Base-by-base conservation (phyloP, 2,329 filamentous ascomycete species). In the Volutella citrinella region DNA sequence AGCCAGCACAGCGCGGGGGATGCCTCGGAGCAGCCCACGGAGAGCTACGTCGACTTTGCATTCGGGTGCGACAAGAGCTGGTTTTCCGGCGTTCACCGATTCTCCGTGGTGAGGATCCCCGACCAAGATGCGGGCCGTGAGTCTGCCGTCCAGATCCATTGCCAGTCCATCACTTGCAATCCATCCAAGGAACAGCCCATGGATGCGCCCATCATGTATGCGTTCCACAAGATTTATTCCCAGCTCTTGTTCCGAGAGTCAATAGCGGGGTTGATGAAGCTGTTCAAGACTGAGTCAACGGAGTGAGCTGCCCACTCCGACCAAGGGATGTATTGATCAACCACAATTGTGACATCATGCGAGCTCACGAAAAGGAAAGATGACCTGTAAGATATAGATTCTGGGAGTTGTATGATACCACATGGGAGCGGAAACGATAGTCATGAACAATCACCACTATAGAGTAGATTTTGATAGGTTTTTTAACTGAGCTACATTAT, bases 81-180 rank as follows among this genome's bases (percentile, higher is more conserved):
- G 0, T 61, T 61, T n/a, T 44, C 48, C 0, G 57, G 58, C 0
- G 51, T 49, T 4, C 58, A 61, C 29, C 45, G 55, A 3, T 55
- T 61, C 16, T 48, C 45, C 7, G 34, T 61, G 5, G 34, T 51
- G 4, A 42, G 55, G 6, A 25, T 36, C 4, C 18, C 19, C 7
- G n/a, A 23, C 3, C 24, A 32, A 4, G 10, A 18, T 6, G 15
- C 18, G 0, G 26, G 4, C 1, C 17, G 18, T 5, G 15, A 19
- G 11, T 26, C 30, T 6, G 36, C 14, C 4, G 32, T 55, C 5
- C 40, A 45, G 19, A 34, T 59, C 10, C 42, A 46, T 12, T 46
- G 24, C 10, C 48, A 54, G 21, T 45, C 43, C 15, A 42, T 50
- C 21, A 32, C 40, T 4, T 59, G 56, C 12, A 58, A 59, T 3